These are phyloP conservation scores for Tuber indicum DNA, from an alignment of 495 filamentous ascomycete species.

Conservation along the genomic window DNA sequence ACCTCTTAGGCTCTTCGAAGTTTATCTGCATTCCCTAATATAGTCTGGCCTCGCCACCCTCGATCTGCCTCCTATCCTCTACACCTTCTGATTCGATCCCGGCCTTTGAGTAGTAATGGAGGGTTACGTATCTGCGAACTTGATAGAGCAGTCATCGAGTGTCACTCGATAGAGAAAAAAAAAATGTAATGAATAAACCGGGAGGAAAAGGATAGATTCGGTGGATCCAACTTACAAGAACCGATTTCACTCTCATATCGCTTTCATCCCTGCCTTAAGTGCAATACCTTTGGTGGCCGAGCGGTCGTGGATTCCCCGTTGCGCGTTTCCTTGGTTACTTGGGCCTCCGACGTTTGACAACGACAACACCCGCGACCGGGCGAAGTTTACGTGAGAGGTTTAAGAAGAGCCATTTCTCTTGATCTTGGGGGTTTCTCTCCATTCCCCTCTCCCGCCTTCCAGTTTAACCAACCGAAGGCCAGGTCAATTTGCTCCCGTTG, in stretches of 20 bases:
- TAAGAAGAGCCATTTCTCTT: not conserved
- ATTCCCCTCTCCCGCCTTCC: not conserved
- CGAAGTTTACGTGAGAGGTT: not conserved
- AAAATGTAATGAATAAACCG: not conserved
- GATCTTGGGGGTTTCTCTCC: not conserved
- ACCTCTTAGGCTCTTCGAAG: not conserved
- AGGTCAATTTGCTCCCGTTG: not conserved
- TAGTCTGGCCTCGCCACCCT: not conserved
- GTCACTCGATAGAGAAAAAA: not conserved
- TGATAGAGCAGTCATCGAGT: not conserved
- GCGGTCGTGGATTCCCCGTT: not conserved
- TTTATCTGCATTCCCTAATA: not conserved
- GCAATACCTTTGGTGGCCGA: not conserved
- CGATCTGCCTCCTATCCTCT: not conserved
- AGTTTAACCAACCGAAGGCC: not conserved
- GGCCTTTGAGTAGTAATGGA: not conserved
- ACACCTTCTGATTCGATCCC: not conserved
- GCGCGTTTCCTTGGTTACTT: too few relatives aligned
- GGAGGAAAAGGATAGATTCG: not conserved
- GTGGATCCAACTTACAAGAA: not conserved
- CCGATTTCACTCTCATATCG: not conserved
- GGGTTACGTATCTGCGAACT: not conserved
- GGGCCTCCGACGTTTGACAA: not conserved
- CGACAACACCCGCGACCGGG: not conserved
- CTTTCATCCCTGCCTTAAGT: not conserved